Evolutionary conservation across 805 yeast genomes (phyloP).

Genomic region (Blastobotrys chiropterorum): DNA sequence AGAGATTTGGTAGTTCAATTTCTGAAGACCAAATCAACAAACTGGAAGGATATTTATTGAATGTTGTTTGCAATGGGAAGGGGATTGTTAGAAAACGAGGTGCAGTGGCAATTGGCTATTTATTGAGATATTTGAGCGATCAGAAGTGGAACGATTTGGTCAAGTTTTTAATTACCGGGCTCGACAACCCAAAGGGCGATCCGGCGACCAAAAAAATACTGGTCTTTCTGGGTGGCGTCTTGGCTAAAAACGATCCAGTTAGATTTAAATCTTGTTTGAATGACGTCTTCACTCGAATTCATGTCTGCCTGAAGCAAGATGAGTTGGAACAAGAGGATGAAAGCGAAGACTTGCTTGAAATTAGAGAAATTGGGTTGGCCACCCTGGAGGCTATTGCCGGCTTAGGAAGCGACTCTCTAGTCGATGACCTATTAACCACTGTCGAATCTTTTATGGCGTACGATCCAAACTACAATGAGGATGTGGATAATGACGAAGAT

Average conservation of each 20-base stretch:
- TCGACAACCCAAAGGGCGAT: conserved; percentile 13
- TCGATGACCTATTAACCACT: conserved; percentile 28
- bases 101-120: conserved; percentile 41
- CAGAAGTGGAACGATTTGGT: conserved; percentile 24
- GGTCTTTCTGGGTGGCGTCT: conserved; percentile 20
- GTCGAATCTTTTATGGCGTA: conserved; percentile 34
- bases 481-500: conserved; percentile 19
- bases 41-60: conserved; percentile 30
- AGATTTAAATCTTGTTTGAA: conserved; percentile 10
- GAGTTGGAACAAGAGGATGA: conserved; percentile 31
- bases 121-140: conserved; percentile 30
- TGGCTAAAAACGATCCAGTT: conserved; percentile 23
- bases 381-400: conserved; percentile 38
- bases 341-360: conserved; percentile 41
- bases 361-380: conserved; percentile 45
- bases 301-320: conserved; percentile 20
- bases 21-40: conserved; percentile 31
- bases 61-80: conserved; percentile 31
- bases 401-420: conserved; percentile 30
- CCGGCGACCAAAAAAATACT: conserved; percentile 1
- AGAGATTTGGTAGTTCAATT: conserved; percentile 42
- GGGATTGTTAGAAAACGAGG: conserved; percentile 48
- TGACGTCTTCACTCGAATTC: conserved; percentile 15
- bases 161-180: conserved; percentile 12
- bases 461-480: conserved; percentile 41